Percentiles rank a stretch among this genome's conserved stretches.
These are phyloP conservation scores for Raddia distichophylla DNA, from an alignment of 176 grass and related monocot species.

Conservation along the genomic window DNA sequence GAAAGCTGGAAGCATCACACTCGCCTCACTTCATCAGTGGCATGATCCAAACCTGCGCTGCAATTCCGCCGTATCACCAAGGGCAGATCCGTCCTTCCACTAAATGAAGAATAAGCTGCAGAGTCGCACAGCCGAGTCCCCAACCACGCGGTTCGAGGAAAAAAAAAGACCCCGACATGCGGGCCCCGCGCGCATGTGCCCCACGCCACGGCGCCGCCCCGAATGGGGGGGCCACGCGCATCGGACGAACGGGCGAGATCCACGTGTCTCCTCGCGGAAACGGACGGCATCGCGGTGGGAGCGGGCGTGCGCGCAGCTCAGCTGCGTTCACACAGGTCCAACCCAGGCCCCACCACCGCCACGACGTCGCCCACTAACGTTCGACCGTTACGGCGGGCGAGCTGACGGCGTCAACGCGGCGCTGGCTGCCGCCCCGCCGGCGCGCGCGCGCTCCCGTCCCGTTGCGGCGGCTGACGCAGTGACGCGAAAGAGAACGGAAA, in stretches of 20 bases:
- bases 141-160: too few species aligned
- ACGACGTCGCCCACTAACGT: conserved; percentile 13
- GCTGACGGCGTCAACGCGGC: conserved; percentile 45
- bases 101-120: not conserved
- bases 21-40: conserved; percentile 10
- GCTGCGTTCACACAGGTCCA: conserved; percentile 21
- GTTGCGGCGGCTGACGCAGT: not conserved
- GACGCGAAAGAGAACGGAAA: conserved; percentile 14
- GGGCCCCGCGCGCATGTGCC: conserved; percentile 34
- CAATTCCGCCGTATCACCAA: not conserved
- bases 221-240: not conserved
- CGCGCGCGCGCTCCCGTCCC: conserved; percentile 11
- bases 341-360: conserved; percentile 18
- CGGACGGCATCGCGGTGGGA: not conserved
- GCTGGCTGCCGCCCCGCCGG: not conserved
- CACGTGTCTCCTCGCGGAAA: not conserved
- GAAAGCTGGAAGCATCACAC: conserved; percentile 1
- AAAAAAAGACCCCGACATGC: conserved; percentile 37
- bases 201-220: not conserved
- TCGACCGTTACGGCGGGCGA: conserved; percentile 44
- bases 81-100: conserved; percentile 27
- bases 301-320: not conserved
- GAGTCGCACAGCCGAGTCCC: not conserved
- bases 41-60: not conserved
- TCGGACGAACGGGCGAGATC: not conserved